Conservation (phyloP, 1,284 basidiomycete species). For the Malassezia equina region DNA sequence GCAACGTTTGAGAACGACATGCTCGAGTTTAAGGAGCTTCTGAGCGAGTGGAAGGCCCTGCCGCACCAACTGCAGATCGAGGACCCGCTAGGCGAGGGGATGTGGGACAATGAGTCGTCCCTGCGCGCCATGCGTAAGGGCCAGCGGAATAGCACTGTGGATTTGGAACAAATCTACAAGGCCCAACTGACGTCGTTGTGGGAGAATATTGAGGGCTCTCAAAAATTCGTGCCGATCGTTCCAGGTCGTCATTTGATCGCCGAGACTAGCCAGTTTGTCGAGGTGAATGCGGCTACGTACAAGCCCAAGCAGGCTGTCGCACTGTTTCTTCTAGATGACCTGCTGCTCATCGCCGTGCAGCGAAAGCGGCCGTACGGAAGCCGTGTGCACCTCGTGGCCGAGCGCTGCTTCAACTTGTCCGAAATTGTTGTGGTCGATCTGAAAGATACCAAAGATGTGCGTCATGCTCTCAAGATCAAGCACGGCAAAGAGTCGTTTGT, state of each 20-base stretch:
- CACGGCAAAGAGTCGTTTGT: conserved; percentile 87
- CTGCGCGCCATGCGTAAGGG: conserved; percentile 13
- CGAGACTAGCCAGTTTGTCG: conserved; percentile 72
- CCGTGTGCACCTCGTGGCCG: conserved; percentile 64
- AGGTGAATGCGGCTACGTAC: conserved; percentile 89
- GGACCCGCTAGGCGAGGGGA: conserved; percentile 18
- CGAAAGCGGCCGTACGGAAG: conserved; percentile 50
- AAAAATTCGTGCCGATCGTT: conserved; percentile 81
- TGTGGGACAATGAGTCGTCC: conserved; percentile 8
- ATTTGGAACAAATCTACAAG: conserved; percentile 84
- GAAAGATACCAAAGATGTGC: conserved; percentile 83
- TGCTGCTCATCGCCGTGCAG: conserved; percentile 70
- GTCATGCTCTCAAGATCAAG: conserved; percentile 89
- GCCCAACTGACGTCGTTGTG: conserved; percentile 86
- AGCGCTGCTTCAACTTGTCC: conserved; percentile 77
- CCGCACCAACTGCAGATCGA: conserved; percentile 38
- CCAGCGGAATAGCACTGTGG: conserved; percentile 48
- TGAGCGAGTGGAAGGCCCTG: conserved; percentile 70
- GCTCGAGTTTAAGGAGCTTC: conserved; percentile 85
- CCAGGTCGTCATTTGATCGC: conserved; percentile 81
- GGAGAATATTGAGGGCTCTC: conserved; percentile 84
- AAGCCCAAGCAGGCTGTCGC: conserved; percentile 76
- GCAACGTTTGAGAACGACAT: conserved; percentile 92
- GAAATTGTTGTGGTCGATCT: conserved; percentile 90
- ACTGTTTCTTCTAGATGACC: conserved; percentile 82